A percentile compares a stretch with the other conserved stretches of the same genome.
Conservation (phyloP, 2,329 filamentous ascomycete species). For the Moelleriella libera region DNA sequence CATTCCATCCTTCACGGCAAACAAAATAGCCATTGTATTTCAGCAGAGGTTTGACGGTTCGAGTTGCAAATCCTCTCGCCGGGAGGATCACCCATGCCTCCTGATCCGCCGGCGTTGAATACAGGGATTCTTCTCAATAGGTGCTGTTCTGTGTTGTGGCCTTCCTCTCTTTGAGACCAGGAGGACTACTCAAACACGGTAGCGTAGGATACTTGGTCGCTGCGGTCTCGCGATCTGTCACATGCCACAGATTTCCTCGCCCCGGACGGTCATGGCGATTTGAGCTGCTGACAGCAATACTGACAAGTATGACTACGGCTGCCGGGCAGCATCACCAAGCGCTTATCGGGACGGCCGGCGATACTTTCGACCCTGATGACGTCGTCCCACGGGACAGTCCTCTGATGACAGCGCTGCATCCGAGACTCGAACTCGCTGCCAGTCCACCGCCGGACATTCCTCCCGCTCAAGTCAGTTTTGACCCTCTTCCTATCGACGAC, state of each 20-base stretch:
- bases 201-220: not conserved
- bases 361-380: slow-evolving; percentile 30
- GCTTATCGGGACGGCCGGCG: slow-evolving; percentile 14
- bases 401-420: slow-evolving; percentile 19
- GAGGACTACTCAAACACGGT: not conserved
- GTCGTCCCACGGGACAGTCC: slow-evolving; percentile 25
- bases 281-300: slow-evolving; percentile 14
- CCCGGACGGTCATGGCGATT: slow-evolving; percentile 18
- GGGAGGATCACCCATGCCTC: too few species aligned
- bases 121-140: too few species aligned
- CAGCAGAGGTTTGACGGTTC: too few species aligned
- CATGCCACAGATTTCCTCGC: slow-evolving; percentile 3
- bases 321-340: slow-evolving; percentile 17
- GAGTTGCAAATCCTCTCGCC: too few species aligned
- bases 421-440: slow-evolving; percentile 16
- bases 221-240: slow-evolving; percentile 1
- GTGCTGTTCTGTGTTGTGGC: too few species aligned
- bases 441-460: slow-evolving; percentile 22
- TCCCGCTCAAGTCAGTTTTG: slow-evolving; percentile 19
- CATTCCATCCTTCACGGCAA: too few species aligned
- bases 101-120: too few species aligned
- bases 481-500: slow-evolving; percentile 16
- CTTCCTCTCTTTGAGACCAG: too few species aligned
- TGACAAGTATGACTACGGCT: slow-evolving; percentile 25
- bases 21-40: too few species aligned